Base-by-base conservation (phyloP, 2,329 filamentous ascomycete species). In the Colletotrichum navitas region DNA sequence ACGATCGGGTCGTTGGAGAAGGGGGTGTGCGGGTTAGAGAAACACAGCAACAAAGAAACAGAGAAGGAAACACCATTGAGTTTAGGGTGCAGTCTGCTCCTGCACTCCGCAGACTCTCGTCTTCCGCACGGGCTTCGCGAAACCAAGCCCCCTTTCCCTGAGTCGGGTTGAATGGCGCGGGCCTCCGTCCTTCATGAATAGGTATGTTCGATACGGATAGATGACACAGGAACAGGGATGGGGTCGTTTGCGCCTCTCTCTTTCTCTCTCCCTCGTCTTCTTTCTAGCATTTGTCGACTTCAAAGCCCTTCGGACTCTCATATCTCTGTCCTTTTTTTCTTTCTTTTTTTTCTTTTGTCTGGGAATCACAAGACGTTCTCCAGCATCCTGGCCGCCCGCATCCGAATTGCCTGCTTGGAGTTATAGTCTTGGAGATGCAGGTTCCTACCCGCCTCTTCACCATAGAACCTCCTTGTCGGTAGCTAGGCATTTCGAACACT, bases 71-170 rank as follows among this genome's bases (percentile, higher is more conserved):
- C 12, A 18, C 16, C 51, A 56, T 39, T 56, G 54, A 39, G 54
- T 39, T 24, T 39, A 14, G 18, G 11, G 18, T 24, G 21, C 29
- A 36, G 32, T 55, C 32, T 10, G 32, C 26, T 18, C 18, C 21
- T 55, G 11, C 29, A 12, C 52, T n/a, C 11, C 29, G 32, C 52
- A 32, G 18, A 14, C n/a, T 56, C 54, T 24, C 39, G 14, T 11
- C 18, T 55, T 34, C 18, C 29, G 52, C 52, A 55, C 52, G 29
- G 29, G 52, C 52, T 56, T 56, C 54, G 54, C 34, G 18, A 56
- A n/a, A 24, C 34, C 21, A 36, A 24, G 18, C 32, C 52, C 52
- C 3, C 52, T 12, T 24, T 39, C 36, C 29, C 29, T 36, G 52
- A 55, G 32, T 21, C 29, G 5, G 21, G 11, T 55, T n/a, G 21